Conservation (phyloP, 2,329 filamentous ascomycete species). For the Epicoccum sorghinum region DNA sequence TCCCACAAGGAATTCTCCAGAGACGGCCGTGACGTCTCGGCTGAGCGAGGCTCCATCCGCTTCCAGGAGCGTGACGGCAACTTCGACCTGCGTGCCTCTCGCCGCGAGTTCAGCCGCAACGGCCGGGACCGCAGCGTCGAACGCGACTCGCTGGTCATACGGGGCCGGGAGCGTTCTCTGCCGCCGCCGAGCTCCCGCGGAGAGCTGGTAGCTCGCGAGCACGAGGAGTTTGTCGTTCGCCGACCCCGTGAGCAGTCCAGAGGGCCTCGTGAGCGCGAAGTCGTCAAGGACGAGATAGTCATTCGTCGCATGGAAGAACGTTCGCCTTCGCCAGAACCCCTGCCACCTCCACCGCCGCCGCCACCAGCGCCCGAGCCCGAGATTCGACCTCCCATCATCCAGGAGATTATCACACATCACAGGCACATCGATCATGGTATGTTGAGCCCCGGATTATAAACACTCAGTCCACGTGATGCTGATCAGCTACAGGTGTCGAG, state of each 20-base stretch:
- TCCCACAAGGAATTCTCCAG: slow-evolving; percentile 32
- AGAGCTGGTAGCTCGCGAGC: slow-evolving; percentile 48
- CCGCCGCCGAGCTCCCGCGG: slow-evolving; percentile 43
- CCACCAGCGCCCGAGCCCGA: slow-evolving; percentile 67
- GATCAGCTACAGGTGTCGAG: slow-evolving; percentile 48
- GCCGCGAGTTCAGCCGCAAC: slow-evolving; percentile 43
- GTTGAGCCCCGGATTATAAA: slow-evolving; percentile 29
- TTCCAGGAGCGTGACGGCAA: slow-evolving; percentile 47
- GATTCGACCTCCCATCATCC: slow-evolving; percentile 78
- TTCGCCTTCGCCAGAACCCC: slow-evolving; percentile 58
- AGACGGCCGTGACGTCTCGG: slow-evolving; percentile 32
- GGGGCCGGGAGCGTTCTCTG: slow-evolving; percentile 44
- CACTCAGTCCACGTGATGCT: slow-evolving; percentile 7
- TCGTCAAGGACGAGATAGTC: slow-evolving; percentile 50
- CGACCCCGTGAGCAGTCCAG: slow-evolving; percentile 47
- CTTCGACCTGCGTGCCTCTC: slow-evolving; percentile 47
- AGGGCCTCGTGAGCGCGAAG: slow-evolving; percentile 43
- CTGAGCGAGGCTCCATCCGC: slow-evolving; percentile 37
- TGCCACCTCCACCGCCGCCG: slow-evolving; percentile 52
- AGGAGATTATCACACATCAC: slow-evolving; percentile 89
- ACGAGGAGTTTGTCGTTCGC: slow-evolving; percentile 50
- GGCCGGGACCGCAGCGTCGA: slow-evolving; percentile 43
- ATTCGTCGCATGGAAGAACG: slow-evolving; percentile 54
- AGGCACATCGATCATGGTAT: slow-evolving; percentile 85
- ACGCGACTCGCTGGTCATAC: slow-evolving; percentile 44